These are phyloP conservation scores for Hypoxylon sp. DNA, from an alignment of 2,329 filamentous ascomycete species.

Conservation along the genomic window DNA sequence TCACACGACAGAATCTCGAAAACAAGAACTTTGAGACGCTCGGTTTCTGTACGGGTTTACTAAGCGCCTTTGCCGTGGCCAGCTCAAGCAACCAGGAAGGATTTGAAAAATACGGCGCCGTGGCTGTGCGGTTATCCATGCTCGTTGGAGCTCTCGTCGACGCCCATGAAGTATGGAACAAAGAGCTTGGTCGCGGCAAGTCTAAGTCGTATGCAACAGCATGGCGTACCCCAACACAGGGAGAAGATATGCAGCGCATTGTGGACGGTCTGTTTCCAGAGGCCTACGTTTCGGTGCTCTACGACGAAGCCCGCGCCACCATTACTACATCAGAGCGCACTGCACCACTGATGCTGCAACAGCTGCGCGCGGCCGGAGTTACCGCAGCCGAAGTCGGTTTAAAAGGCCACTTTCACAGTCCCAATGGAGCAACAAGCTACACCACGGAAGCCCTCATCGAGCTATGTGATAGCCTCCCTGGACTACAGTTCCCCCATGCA, in stretches of 20 bases:
- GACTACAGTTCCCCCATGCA: slow-evolving; percentile 5
- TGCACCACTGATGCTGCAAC: slow-evolving; percentile 36
- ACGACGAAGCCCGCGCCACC: slow-evolving; percentile 57
- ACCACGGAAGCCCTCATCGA: neutral
- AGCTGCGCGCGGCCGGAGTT: slow-evolving; percentile 48
- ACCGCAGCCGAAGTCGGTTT: slow-evolving; percentile 11
- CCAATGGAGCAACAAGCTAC: neutral
- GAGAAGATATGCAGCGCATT: slow-evolving; percentile 38
- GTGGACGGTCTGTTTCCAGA: slow-evolving; percentile 33
- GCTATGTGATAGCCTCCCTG: slow-evolving; percentile 46
- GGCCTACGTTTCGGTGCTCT: slow-evolving; percentile 57
- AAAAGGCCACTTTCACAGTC: slow-evolving; percentile 13
- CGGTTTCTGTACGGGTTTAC: slow-evolving; percentile 59
- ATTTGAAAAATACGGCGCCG: slow-evolving; percentile 56
- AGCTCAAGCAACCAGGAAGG: slow-evolving; percentile 49
- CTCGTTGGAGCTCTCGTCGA: slow-evolving; percentile 57
- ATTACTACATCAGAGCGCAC: slow-evolving; percentile 51
- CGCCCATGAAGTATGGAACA: slow-evolving; percentile 49
- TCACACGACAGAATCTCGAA: slow-evolving; percentile 14
- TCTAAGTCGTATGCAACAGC: slow-evolving; percentile 44
- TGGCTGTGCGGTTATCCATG: slow-evolving; percentile 58
- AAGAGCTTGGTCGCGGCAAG: slow-evolving; percentile 3
- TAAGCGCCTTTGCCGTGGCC: slow-evolving; percentile 58
- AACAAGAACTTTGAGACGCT: slow-evolving; percentile 44
- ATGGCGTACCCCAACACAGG: slow-evolving; percentile 43